These are phyloP conservation scores for Extremus antarcticus DNA, from an alignment of 495 filamentous ascomycete species.

Conservation along the genomic window DNA sequence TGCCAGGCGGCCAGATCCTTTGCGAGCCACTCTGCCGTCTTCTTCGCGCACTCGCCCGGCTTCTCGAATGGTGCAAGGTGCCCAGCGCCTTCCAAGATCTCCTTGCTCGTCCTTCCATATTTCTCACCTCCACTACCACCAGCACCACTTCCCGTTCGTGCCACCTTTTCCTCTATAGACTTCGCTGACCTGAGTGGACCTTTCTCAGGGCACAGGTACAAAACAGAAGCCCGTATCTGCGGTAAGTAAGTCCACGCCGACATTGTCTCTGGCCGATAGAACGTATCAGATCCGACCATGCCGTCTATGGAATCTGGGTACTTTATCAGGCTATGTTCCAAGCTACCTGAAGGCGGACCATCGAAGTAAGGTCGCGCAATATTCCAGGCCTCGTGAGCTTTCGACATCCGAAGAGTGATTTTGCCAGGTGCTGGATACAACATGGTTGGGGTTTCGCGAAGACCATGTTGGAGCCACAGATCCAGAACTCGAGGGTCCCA, in stretches of 20 bases:
- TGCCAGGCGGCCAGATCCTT: constrained; percentile 6
- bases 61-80: constrained; percentile 58
- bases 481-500: constrained; percentile 28
- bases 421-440: constrained; percentile 13
- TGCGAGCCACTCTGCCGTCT: constrained; percentile 23
- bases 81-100: constrained; percentile 54
- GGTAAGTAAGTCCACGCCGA: constrained; percentile 52
- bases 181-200: neutral
- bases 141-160: constrained; percentile 46
- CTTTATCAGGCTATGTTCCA: neutral
- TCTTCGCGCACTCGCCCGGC: constrained; percentile 13
- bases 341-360: constrained; percentile 23
- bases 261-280: constrained; percentile 65
- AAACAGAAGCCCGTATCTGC: constrained; percentile 59
- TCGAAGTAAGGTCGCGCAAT: constrained; percentile 16
- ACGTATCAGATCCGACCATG: constrained; percentile 23
- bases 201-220: constrained; percentile 55
- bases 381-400: constrained; percentile 33
- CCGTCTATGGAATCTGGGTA: constrained; percentile 18
- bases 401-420: constrained; percentile 28
- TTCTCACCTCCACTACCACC: constrained; percentile 55
- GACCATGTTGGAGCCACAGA: constrained; percentile 17
- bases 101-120: constrained; percentile 53
- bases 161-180: constrained; percentile 39
- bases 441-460: constrained; percentile 18